Conservation (phyloP, 345 rosid genomes). For the Xanthoceras sorbifolium region DNA sequence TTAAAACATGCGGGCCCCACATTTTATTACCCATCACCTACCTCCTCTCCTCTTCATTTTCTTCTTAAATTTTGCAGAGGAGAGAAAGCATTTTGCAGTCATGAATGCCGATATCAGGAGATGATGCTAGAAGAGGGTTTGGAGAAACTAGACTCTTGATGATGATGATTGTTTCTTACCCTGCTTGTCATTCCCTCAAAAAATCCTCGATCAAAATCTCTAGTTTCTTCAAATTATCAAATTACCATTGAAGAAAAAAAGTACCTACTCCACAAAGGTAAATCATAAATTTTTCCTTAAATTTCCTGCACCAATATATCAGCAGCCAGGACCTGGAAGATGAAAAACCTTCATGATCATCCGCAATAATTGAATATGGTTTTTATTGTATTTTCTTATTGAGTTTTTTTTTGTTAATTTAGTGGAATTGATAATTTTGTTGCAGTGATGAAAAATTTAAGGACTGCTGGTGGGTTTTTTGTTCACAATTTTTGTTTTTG, state of each 20-base stretch:
- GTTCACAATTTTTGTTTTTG: slow-evolving; percentile 20
- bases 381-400: background rate
- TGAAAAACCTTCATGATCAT: no score
- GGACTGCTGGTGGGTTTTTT: slow-evolving; percentile 21
- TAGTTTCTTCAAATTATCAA: background rate
- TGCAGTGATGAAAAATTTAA: slow-evolving; percentile 21
- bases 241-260: slow-evolving; percentile 8
- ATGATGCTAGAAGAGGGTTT: slow-evolving; percentile 62
- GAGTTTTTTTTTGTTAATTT: background rate
- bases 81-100: slow-evolving; percentile 91
- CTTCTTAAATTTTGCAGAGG: slow-evolving; percentile 80
- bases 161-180: no score
- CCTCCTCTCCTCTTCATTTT: no score
- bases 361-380: slow-evolving; percentile 4
- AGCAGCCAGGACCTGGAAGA: background rate
- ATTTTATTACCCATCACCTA: no score
- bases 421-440: slow-evolving; percentile 24
- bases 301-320: background rate
- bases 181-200: slow-evolving; percentile 2
- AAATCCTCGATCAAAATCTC: background rate
- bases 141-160: slow-evolving; percentile 25
- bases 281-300: background rate
- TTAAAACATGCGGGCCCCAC: no score
- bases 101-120: slow-evolving; percentile 73
- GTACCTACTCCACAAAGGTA: background rate